Conservation (phyloP, 192 early-diverging fungal species). For the Chytriomyces confervae region DNA sequence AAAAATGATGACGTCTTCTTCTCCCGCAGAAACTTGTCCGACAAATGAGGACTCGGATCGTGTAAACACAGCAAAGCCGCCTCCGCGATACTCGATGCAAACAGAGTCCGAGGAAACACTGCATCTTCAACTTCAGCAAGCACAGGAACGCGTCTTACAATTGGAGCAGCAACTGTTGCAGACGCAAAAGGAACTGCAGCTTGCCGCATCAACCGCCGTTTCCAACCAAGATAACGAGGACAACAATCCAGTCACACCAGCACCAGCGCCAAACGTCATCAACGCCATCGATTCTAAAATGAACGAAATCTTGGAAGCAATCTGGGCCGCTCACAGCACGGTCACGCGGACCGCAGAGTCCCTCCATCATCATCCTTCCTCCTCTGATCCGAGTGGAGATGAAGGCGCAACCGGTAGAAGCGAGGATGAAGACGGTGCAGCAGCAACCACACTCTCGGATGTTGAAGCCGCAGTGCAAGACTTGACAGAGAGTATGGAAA, state of each 20-base stretch:
- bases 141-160: neutral
- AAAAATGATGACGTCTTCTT: neutral
- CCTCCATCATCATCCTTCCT: neutral
- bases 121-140: neutral
- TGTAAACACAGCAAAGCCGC: neutral
- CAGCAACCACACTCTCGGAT: conserved; percentile 11
- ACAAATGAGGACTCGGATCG: neutral
- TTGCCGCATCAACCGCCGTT: neutral
- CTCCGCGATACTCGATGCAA: neutral
- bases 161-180: neutral
- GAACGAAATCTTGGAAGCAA: conserved; percentile 24
- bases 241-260: neutral
- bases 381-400: neutral
- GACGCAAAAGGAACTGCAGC: neutral
- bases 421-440: neutral
- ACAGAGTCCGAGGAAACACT: conserved; percentile 7
- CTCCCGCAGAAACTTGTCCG: neutral
- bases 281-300: neutral
- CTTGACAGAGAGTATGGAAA: conserved; percentile 50
- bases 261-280: neutral
- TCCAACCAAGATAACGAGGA: neutral
- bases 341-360: neutral
- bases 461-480: conserved; percentile 42
- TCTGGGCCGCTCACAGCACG: conserved; percentile 35
- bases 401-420: neutral